These are phyloP conservation scores for Yarrowia sp. DNA, from an alignment of 805 yeast genomes.

Conservation along the genomic window DNA sequence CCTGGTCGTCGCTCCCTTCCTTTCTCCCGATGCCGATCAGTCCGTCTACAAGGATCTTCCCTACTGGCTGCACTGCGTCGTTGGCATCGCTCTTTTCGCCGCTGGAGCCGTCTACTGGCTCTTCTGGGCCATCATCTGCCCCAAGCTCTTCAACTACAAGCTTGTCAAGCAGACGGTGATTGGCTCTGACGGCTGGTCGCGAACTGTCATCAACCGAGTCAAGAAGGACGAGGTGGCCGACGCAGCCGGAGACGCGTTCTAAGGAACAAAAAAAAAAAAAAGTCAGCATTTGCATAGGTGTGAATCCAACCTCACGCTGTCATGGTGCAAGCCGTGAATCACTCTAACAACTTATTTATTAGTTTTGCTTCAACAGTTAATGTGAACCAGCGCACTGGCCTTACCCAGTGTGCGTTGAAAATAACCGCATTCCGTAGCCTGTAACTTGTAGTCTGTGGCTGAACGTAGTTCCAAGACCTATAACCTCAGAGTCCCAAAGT, in stretches of 20 bases:
- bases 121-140: conserved; percentile 59
- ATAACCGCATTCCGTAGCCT: not conserved
- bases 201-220: conserved; percentile 18
- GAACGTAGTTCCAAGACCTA: too few species aligned
- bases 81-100: conserved; percentile 70
- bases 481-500: too few species aligned
- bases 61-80: conserved; percentile 76
- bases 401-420: not conserved
- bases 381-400: conserved; percentile 12
- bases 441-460: not conserved
- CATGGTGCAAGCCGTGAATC: not conserved
- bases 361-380: conserved; percentile 27
- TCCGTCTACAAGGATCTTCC: conserved; percentile 68
- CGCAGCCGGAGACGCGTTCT: conserved; percentile 6
- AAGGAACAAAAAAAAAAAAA: not conserved
- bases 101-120: conserved; percentile 64
- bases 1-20: conserved; percentile 71
- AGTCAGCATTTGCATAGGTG: conserved; percentile 18
- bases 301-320: conserved; percentile 26
- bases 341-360: conserved; percentile 26
- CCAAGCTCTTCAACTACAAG: conserved; percentile 38
- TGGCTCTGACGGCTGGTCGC: conserved; percentile 27
- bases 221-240: conserved; percentile 1
- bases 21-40: conserved; percentile 68
- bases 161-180: conserved; percentile 13